These are phyloP conservation scores for Chalciporus sphaerocephalus DNA, from an alignment of 768 basidiomycete genomes.

Conservation along the genomic window DNA sequence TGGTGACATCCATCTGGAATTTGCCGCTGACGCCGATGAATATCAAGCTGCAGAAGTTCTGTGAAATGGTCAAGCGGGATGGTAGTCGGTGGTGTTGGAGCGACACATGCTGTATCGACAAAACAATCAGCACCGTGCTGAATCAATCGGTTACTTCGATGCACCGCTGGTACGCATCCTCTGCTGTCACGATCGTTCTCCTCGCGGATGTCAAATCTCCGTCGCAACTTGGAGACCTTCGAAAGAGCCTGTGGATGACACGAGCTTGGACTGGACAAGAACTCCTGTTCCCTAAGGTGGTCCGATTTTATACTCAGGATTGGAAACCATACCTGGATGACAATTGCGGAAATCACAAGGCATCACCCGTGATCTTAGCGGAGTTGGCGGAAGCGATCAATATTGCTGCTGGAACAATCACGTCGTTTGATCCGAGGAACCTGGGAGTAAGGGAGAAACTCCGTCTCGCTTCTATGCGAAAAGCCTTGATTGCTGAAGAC, in stretches of 20 bases:
- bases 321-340: not conserved
- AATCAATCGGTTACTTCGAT: slow-evolving; percentile 2
- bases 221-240: not conserved
- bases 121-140: not conserved
- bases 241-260: not conserved
- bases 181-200: not conserved
- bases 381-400: not conserved
- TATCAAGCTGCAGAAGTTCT: slow-evolving; percentile 1
- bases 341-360: not conserved
- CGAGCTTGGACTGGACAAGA: not conserved
- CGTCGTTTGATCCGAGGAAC: not conserved
- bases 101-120: slow-evolving; percentile 2
- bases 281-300: not conserved
- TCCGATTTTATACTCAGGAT: not conserved
- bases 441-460: not conserved
- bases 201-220: not conserved
- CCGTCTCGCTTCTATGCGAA: slow-evolving; percentile 12
- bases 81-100: slow-evolving; percentile 1
- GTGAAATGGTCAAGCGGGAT: not conserved
- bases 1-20: not conserved
- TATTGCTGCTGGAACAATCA: not conserved
- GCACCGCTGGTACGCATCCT: slow-evolving; percentile 1
- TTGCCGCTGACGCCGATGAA: not conserved
- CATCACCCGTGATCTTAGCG: not conserved
- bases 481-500: slow-evolving; percentile 16